Evolutionary conservation across 2,329 filamentous ascomycete genomes (phyloP), one percentile per base, ranked within the genome.

Genomic region (Ciborinia camelliae): DNA sequence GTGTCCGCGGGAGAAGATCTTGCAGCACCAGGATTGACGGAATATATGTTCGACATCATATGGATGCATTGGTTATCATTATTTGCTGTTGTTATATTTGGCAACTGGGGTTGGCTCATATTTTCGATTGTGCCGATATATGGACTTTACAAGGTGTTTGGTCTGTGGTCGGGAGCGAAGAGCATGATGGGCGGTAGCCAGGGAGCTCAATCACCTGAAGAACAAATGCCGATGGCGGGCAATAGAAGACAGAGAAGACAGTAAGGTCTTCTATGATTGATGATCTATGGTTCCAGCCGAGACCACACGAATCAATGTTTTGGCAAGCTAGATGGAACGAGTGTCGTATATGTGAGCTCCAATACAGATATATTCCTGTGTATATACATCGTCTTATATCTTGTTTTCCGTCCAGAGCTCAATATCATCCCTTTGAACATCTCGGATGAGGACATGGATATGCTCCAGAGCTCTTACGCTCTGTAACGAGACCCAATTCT

Each of bases 11-110:
- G 95, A 51, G 93, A 98, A 76, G 95, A 99, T 76, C 85, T 99
- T 60, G 87, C 90, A 62, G 91, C 92, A 12, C 84, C 89, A 41
- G 95, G 95, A 5, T 79, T 99, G 80, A 98, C 94, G 14, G 95
- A 97, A 79, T 98, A 96, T 81, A 91, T 98, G 90, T 99, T 96
- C 84, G 95, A 99, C 79, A 86, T 97, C 58, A 81, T 97, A 62
- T 98, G 97, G 85, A 92, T 96, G 80, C 97, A 92, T 0, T 97
- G 93, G 88, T 87, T 86, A 14, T 90, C 88, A 62, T 80, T 91
- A 48, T 78, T 88, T 10, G 77, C 89, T n/a, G 92, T 89, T 18
- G 83, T 89, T 20, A 68, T 96, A 35, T 84, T 94, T 55, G 95
- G 95, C 4, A 92, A 97, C 76, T 89, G 89, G 80, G 90, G 81